These are phyloP conservation scores for Hemileccinum impolitum DNA, from an alignment of 768 basidiomycete genomes.

Conservation along the genomic window DNA sequence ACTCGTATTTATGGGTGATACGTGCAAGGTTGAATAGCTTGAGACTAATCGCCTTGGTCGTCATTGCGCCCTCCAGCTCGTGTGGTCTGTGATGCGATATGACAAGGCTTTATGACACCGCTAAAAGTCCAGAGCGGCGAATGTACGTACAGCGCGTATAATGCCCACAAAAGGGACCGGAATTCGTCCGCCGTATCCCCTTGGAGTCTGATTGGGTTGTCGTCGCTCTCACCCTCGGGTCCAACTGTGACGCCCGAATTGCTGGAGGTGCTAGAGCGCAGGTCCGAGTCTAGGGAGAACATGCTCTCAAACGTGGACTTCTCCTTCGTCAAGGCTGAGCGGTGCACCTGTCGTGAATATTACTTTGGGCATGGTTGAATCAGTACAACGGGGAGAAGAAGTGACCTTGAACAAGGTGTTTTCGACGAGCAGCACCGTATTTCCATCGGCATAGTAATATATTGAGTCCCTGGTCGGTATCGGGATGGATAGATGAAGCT, in stretches of 20 bases:
- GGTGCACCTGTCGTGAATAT: conserved; percentile 32
- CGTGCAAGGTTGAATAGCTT: conserved; percentile 45
- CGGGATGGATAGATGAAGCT: conserved; percentile 31
- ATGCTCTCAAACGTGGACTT: conserved; percentile 45
- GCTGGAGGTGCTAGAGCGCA: conserved; percentile 24
- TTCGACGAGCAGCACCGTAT: conserved; percentile 42
- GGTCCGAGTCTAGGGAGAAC: conserved; percentile 41
- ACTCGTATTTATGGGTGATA: conserved; percentile 49
- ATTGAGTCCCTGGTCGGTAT: conserved; percentile 36
- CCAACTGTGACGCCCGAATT: conserved; percentile 28
- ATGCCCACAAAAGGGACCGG: conserved; percentile 50
- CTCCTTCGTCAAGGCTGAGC: conserved; percentile 42
- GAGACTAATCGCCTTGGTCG: conserved; percentile 41
- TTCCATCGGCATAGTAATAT: conserved; percentile 41
- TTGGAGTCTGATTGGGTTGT: conserved; percentile 46
- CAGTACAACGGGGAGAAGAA: conserved; percentile 1
- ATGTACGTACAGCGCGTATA: conserved; percentile 48
- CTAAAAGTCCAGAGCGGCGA: background rate
- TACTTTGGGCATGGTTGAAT: conserved; percentile 21
- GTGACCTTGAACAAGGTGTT: conserved; percentile 49
- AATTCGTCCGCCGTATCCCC: conserved; percentile 49
- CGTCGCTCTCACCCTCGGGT: conserved; percentile 48
- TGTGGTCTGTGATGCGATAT: conserved; percentile 34
- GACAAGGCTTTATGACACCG: conserved; percentile 3
- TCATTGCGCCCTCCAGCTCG: conserved; percentile 43